Evolutionary conservation across 495 filamentous ascomycete species (phyloP), one percentile per base, ranked within the genome.

Genomic region (Penicillium salamii): DNA sequence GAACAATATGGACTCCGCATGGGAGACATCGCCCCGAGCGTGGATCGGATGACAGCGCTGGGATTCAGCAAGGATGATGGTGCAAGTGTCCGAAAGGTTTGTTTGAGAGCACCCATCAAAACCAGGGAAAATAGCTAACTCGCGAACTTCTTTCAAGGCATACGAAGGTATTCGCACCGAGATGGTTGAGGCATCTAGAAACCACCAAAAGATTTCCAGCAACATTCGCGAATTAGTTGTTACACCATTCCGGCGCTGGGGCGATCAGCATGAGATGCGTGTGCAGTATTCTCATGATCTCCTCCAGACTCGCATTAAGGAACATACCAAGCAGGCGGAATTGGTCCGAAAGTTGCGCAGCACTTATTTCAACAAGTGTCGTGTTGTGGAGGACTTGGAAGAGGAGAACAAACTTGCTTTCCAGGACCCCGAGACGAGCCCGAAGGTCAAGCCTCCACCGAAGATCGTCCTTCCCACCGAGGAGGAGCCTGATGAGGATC

Each of bases 351-450:
- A 97, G 71, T 78, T 96, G 51, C 83, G 95, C 35, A 97, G 91
- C 61, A 82, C 86, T 53, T 99, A 99, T 69, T 99, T 96, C 80
- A 97, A 96, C 75, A 97, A 97, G 70, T 99, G 93, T 61, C 87
- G 93, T 37, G 79, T 95, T 35, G 85, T 97, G 6, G 93, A 99
- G 67, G 93, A 99, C 61, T 68, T 97, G 45, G 95, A 97, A 59
- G 93, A 99, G 69, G 93, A 99, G 78, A 96, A 96, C 63, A 97
- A 97, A 69, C 81, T 99, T 11, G 91, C 90, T 24, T 97, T 97
- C 65, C 90, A 97, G 62, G 89, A 89, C 52, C 90, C 91, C 2
- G 83, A 87, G 24, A 59, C 59, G 3, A 82, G 78, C 55, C 79
- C 78, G 7, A 75, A 75, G 52, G 33, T 53, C 38, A 67, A 71